phyloP scores from a whole-genome alignment of 2,329 filamentous ascomycete species.

The Magnaporthiopsis rhizophila region DNA sequence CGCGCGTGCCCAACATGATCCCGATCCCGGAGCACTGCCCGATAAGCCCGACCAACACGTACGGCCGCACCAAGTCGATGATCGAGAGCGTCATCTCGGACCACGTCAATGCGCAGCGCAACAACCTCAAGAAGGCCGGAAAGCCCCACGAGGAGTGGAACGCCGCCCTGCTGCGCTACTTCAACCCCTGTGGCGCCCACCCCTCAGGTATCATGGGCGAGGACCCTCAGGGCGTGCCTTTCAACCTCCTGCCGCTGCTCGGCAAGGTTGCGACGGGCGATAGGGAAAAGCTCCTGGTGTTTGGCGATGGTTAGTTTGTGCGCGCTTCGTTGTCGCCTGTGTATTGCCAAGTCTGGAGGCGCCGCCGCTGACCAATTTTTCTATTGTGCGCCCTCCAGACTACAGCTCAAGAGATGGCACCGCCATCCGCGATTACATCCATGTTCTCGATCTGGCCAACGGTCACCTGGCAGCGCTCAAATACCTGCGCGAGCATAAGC shows the following conservation, averaged over 20 bases:
- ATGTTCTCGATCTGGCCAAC: slow-evolving; percentile 81
- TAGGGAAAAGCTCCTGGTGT: slow-evolving; percentile 87
- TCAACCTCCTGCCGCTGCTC: slow-evolving; percentile 88
- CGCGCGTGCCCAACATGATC: slow-evolving; percentile 95
- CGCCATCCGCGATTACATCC: slow-evolving; percentile 96
- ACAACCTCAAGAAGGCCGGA: slow-evolving; percentile 70
- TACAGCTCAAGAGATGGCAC: slow-evolving; percentile 87
- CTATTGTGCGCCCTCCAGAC: slow-evolving; percentile 44
- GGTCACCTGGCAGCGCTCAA: slow-evolving; percentile 86
- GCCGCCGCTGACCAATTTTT: not conserved
- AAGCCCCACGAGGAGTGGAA: slow-evolving; percentile 81
- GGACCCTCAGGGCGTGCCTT: slow-evolving; percentile 90
- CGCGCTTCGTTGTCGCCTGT: not conserved
- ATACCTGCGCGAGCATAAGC: slow-evolving; percentile 74
- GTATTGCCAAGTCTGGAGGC: not conserved
- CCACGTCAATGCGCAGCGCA: slow-evolving; percentile 78
- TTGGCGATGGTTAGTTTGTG: slow-evolving; percentile 68
- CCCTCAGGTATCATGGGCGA: slow-evolving; percentile 97
- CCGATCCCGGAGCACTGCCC: slow-evolving; percentile 97
- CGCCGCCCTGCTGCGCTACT: slow-evolving; percentile 87
- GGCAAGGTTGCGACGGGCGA: slow-evolving; percentile 92
- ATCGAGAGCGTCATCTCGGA: slow-evolving; percentile 92
- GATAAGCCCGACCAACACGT: slow-evolving; percentile 92
- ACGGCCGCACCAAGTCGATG: slow-evolving; percentile 91
- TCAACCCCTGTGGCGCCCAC: slow-evolving; percentile 94